Conservation (phyloP, 2,329 filamentous ascomycete genomes). For the Emmonsia crescens region DNA sequence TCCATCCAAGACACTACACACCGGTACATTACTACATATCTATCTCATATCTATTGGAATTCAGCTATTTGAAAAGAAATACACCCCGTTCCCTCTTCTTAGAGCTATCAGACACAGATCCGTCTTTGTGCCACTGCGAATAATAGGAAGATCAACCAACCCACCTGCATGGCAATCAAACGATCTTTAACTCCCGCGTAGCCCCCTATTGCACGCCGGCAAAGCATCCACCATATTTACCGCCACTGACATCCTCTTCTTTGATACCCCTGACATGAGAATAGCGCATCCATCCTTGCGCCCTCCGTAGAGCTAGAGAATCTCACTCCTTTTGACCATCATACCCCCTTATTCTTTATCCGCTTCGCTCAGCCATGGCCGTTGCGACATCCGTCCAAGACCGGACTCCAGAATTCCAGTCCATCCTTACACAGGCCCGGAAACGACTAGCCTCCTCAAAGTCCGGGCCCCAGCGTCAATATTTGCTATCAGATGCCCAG, state of each 20-base stretch:
- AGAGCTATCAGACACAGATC: not conserved
- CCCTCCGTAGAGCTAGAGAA: not conserved
- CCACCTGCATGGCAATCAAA: not conserved
- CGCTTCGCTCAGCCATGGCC: slow-evolving; percentile 16
- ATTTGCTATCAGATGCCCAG: slow-evolving; percentile 64
- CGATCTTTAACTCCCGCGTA: not conserved
- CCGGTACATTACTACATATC: no score
- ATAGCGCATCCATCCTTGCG: not conserved
- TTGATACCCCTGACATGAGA: not conserved
- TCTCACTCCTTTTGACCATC: not conserved
- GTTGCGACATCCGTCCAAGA: slow-evolving; percentile 68
- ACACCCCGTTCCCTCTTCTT: no score
- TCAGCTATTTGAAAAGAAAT: not conserved
- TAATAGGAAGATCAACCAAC: not conserved
- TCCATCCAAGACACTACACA: no score
- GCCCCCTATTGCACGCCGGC: not conserved
- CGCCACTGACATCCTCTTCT: not conserved
- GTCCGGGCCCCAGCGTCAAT: slow-evolving; percentile 66
- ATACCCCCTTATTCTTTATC: not conserved
- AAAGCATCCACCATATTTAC: not conserved
- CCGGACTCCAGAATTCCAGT: slow-evolving; percentile 88
- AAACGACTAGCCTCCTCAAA: slow-evolving; percentile 67
- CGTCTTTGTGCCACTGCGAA: not conserved
- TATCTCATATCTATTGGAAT: not conserved
- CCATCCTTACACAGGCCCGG: slow-evolving; percentile 78